Evolutionary conservation across 2,329 filamentous ascomycete genomes (phyloP).

Genomic region (Diaporthe destruens): DNA sequence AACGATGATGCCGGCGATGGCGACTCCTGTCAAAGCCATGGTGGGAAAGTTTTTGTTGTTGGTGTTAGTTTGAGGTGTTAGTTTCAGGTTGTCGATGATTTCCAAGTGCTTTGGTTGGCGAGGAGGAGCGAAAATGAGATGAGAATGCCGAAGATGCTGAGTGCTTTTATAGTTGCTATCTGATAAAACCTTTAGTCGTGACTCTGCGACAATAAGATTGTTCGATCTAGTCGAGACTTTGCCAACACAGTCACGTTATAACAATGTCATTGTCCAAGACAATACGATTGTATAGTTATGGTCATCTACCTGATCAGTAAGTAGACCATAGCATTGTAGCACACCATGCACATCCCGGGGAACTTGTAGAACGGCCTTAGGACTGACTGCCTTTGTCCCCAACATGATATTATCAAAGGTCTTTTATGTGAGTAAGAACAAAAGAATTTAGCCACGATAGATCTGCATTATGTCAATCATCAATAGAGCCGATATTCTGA

Average conservation of each 20-base stretch:
- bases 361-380: accelerated
- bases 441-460: background rate
- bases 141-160: background rate
- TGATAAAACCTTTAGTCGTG: background rate
- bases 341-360: background rate
- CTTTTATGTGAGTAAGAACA: background rate
- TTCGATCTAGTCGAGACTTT: background rate
- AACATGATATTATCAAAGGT: background rate
- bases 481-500: background rate
- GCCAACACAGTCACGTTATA: background rate
- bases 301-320: background rate
- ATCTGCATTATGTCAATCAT: background rate
- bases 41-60: background rate
- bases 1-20: background rate
- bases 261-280: background rate
- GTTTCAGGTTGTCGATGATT: background rate
- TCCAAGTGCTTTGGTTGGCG: background rate
- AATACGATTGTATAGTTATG: too few species aligned
- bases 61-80: background rate
- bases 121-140: background rate
- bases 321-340: background rate
- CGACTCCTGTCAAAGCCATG: background rate
- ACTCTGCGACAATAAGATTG: background rate
- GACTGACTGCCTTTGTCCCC: background rate
- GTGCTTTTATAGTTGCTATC: background rate